Conservation (phyloP, 2,329 filamentous ascomycete species). For the Claviceps cyperi region DNA sequence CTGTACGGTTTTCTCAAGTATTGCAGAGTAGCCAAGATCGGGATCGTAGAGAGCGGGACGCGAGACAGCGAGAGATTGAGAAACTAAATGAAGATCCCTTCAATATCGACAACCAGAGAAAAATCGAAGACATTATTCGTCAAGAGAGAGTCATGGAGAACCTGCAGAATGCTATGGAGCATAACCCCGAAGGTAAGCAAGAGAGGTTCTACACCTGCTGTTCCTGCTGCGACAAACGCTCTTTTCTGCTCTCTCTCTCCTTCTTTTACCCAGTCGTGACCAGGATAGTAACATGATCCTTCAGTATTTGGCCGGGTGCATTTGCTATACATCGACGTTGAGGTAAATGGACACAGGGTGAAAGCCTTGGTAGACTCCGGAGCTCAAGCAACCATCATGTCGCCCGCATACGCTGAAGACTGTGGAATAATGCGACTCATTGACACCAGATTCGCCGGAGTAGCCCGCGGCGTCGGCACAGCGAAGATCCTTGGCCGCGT, state of each 20-base stretch:
- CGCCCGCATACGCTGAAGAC: slow-evolving; percentile 73
- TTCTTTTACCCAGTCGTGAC: neutral
- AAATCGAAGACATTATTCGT: slow-evolving; percentile 94
- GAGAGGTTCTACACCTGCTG: neutral
- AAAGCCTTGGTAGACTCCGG: slow-evolving; percentile 97
- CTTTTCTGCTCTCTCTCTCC: neutral
- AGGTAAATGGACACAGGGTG: slow-evolving; percentile 82
- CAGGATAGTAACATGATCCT: slow-evolving; percentile 3
- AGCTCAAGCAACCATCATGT: slow-evolving; percentile 98
- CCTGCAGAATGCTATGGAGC: slow-evolving; percentile 87
- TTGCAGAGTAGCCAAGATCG: slow-evolving; percentile 53
- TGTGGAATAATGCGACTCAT: slow-evolving; percentile 96
- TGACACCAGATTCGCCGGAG: slow-evolving; percentile 79
- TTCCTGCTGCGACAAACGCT: neutral
- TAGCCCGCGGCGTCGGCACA: slow-evolving; percentile 87
- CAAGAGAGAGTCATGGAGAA: slow-evolving; percentile 93
- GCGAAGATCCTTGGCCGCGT: slow-evolving; percentile 90
- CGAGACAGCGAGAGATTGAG: slow-evolving; percentile 71
- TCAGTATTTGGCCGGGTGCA: slow-evolving; percentile 86
- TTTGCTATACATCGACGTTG: slow-evolving; percentile 91
- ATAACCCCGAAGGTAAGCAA: slow-evolving; percentile 79
- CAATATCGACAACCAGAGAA: slow-evolving; percentile 77
- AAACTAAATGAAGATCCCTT: slow-evolving; percentile 88
- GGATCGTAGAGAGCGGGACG: slow-evolving; percentile 56
- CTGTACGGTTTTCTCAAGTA: slow-evolving; percentile 59